A percentile compares a stretch with the other conserved stretches of the same genome.
Evolutionary conservation across 2,329 filamentous ascomycete species (phyloP).

Genomic region (Neofusicoccum sp.): DNA sequence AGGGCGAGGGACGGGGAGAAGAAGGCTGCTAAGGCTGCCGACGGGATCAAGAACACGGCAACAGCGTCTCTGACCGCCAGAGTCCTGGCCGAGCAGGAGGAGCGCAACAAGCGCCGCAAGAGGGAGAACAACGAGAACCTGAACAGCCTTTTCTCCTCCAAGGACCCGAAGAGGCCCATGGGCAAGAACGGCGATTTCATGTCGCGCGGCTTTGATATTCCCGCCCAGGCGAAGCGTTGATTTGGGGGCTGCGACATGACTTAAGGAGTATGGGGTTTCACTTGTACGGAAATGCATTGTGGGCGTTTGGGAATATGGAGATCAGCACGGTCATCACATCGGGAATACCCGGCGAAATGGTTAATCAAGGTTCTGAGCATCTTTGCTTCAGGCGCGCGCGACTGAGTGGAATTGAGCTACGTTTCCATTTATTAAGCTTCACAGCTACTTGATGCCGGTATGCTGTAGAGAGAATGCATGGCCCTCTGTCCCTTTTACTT

Average conservation of each 20-base stretch:
- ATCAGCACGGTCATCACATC: neutral
- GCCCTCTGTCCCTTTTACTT: too few species aligned
- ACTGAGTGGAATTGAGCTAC: too few species aligned
- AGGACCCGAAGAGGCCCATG: conserved; percentile 33
- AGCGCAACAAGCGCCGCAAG: conserved; percentile 75
- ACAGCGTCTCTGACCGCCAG: conserved; percentile 83
- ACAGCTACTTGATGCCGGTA: too few species aligned
- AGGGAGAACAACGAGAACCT: conserved; percentile 55
- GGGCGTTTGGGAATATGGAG: neutral
- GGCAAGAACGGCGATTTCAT: conserved; percentile 50
- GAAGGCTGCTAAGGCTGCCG: conserved; percentile 23
- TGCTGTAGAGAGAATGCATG: too few species aligned
- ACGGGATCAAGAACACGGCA: conserved; percentile 81
- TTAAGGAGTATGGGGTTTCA: neutral
- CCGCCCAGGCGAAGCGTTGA: conserved; percentile 16
- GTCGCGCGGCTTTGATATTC: conserved; percentile 48
- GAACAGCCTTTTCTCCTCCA: conserved; percentile 47
- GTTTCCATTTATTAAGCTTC: too few species aligned
- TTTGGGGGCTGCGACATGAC: neutral
- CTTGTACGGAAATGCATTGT: neutral
- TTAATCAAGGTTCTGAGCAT: too few species aligned
- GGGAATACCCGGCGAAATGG: conserved; percentile 3
- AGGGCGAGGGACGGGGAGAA: conserved; percentile 8
- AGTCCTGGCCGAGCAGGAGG: conserved; percentile 83
- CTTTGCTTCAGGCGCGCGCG: too few species aligned